Base-by-base conservation (phyloP, 371 early-diverging fungal species). In the Mucor sp. region DNA sequence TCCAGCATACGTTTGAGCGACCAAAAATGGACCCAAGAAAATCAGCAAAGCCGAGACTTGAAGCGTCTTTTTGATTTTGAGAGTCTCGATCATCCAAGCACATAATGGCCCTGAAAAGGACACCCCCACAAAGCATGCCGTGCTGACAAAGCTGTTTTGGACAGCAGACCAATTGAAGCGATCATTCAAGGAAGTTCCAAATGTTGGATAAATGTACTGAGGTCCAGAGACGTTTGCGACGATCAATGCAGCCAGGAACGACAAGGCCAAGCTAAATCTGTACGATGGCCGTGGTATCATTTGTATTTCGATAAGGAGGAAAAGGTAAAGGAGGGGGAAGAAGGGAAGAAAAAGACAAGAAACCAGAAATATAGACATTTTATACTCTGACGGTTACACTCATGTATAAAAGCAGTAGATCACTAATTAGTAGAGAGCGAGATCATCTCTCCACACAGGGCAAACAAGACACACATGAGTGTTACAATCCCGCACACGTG, bases 161-260 rank as follows among this genome's bases (percentile, higher is more conserved):
- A 82, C 14, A 14, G 78, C 75, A 23, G 78, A 58, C 82, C 82
- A 82, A 23, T 70, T 58, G 37, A 82, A 79, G 21, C 72, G 60
- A 28, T 76, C 67, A 17, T 78, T 66, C 15, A 82, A 60, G 6
- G 76, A 65, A 35, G 76, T 76, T 7, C 82, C 80, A 53, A 74
- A 79, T 19, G 75, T 70, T 14, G 82, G 82, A 64, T 76, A 82
- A 27, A 82, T 75, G 37, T 82, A 82, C 67, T 82, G 82, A 21
- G 82, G 80, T 3, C 82, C 82, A 39, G 80, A 77, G 53, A 82
- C 73, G 57, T 76, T 79, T 58, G 82, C 80, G 19, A 77, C 76
- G 14, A 79, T 30, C 15, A 79, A 58, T 37, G 82, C 80, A 33
- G 69, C 69, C 17, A 75, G 19, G 65, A 79, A 82, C 1, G 69